A percentile compares a stretch with the other conserved stretches of the same genome.
Evolutionary conservation across 2,329 filamentous ascomycete species (phyloP).

Genomic region (Cercospora canescens): DNA sequence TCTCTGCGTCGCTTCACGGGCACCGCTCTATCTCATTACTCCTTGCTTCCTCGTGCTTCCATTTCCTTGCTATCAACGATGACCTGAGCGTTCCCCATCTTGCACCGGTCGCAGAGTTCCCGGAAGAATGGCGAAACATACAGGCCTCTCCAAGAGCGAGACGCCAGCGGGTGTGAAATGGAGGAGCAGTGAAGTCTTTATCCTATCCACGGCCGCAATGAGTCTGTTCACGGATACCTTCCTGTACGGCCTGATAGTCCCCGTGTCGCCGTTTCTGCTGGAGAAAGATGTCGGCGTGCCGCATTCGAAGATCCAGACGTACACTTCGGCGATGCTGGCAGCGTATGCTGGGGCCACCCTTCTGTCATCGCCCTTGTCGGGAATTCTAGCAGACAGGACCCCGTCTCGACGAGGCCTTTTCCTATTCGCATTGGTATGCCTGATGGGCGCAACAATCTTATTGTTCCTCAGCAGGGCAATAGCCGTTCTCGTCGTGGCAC

Average conservation of each 20-base stretch:
- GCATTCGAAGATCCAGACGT: slow-evolving; percentile 43
- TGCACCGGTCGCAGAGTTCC: no score
- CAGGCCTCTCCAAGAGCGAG: no score
- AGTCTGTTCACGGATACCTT: slow-evolving; percentile 58
- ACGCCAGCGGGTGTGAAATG: no score
- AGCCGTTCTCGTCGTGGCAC: not conserved
- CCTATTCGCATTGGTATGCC: not conserved
- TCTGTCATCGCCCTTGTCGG: not conserved
- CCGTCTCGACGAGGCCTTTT: not conserved
- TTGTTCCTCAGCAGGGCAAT: not conserved
- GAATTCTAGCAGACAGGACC: not conserved
- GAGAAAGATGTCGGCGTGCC: slow-evolving; percentile 46
- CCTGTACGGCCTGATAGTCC: slow-evolving; percentile 57
- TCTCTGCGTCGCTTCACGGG: no score
- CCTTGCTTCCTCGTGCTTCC: no score
- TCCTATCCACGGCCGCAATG: slow-evolving; percentile 32
- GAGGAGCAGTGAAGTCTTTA: no score
- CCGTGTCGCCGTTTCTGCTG: slow-evolving; percentile 57
- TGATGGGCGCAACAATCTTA: not conserved
- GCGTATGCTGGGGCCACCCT: not conserved
- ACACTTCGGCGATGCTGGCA: not conserved
- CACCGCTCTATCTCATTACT: no score
- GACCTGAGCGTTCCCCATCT: no score
- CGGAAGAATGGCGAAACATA: no score
- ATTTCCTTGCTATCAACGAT: no score